phyloP scores from a whole-genome alignment of 768 basidiomycete species.

The Myochromella boudieri region DNA sequence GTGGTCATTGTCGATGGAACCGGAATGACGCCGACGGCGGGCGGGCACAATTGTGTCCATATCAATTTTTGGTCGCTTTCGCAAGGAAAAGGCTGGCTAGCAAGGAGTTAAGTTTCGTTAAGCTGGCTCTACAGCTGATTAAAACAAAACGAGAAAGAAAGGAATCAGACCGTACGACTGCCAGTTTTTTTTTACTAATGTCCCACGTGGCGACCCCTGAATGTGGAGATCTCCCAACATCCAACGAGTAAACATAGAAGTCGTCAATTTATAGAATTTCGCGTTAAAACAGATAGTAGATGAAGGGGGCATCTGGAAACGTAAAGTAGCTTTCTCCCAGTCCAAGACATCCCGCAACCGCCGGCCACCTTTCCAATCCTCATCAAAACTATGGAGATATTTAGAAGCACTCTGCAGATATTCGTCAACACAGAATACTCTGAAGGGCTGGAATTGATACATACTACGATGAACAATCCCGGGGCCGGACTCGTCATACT shows the following conservation, averaged over 20 bases:
- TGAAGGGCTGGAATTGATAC: conserved; percentile 22
- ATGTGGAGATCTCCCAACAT: not conserved
- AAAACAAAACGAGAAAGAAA: not conserved
- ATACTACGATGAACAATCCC: conserved; percentile 78
- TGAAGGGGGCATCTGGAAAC: not conserved
- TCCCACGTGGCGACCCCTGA: not conserved
- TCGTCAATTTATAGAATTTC: conserved; percentile 5
- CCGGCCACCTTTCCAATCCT: conserved; percentile 2
- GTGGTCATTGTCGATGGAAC: conserved; percentile 42
- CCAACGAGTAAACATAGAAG: conserved; percentile 2
- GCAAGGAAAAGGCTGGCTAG: not conserved
- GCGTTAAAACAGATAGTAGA: conserved; percentile 8
- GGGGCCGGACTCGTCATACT: conserved; percentile 86
- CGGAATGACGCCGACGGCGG: conserved; percentile 66
- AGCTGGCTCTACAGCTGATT: not conserved
- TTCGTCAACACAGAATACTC: not conserved
- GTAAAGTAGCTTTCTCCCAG: conserved; percentile 6
- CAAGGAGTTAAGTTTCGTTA: not conserved
- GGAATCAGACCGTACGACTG: too few species aligned
- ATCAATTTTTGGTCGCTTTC: not conserved
- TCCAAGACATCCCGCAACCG: conserved; percentile 5
- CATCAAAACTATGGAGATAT: not conserved
- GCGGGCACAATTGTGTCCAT: conserved; percentile 34
- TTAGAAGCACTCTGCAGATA: conserved; percentile 29
- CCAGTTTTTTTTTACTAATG: too few species aligned